Evolutionary conservation across 768 basidiomycete genomes (phyloP).

Genomic region (Russula sp.): DNA sequence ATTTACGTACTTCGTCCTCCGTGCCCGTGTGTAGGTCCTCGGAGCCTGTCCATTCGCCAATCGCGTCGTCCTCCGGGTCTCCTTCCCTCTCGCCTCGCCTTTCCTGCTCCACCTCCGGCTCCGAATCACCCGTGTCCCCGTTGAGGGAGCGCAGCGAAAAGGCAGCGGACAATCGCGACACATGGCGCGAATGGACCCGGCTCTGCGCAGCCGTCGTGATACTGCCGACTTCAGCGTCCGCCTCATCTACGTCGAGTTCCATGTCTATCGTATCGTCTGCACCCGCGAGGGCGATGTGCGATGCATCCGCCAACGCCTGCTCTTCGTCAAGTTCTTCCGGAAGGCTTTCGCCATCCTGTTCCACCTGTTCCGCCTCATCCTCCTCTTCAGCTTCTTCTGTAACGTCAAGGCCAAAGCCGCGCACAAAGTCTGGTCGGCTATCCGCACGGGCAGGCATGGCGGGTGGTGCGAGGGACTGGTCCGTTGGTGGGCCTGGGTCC

Average conservation of each 20-base stretch:
- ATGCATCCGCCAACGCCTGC: constrained; percentile 11
- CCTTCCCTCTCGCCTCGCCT: constrained; percentile 28
- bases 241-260: constrained; percentile 29
- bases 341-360: constrained; percentile 20
- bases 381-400: constrained; percentile 68
- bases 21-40: constrained; percentile 52
- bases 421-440: constrained; percentile 63
- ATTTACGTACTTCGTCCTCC: constrained; percentile 57
- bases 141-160: constrained; percentile 61
- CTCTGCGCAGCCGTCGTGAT: constrained; percentile 46
- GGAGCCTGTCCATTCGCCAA: constrained; percentile 79
- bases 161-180: constrained; percentile 60
- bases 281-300: constrained; percentile 9
- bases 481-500: constrained; percentile 52
- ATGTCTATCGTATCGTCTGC: constrained; percentile 24
- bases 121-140: constrained; percentile 31
- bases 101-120: constrained; percentile 29
- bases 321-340: constrained; percentile 26
- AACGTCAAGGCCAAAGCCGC: constrained; percentile 77
- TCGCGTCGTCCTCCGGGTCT: constrained; percentile 35
- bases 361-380: constrained; percentile 22
- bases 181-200: constrained; percentile 60
- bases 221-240: constrained; percentile 37
- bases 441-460: constrained; percentile 39
- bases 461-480: constrained; percentile 39